Evolutionary conservation across 2,329 filamentous ascomycete species (phyloP).

Genomic region (Aspergillus persii): DNA sequence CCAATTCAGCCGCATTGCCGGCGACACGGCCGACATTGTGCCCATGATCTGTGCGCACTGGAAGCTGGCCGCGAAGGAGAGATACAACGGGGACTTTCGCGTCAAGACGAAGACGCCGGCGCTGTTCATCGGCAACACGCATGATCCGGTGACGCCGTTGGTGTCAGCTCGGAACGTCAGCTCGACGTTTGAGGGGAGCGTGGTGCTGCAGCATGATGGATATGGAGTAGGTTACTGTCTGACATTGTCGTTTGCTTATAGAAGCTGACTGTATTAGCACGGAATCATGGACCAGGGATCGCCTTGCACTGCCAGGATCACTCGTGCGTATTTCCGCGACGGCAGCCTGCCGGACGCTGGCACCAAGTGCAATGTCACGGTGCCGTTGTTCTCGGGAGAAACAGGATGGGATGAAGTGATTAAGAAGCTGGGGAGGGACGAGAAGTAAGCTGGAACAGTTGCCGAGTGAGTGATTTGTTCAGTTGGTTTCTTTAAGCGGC

Average conservation of each 20-base stretch:
- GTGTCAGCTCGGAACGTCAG: conserved; percentile 23
- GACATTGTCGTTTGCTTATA: too few species aligned
- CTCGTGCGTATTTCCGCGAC: conserved; percentile 3
- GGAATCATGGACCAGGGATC: not conserved
- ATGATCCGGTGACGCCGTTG: conserved; percentile 26
- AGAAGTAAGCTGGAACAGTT: not conserved
- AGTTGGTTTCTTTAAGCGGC: too few species aligned
- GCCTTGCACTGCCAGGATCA: not conserved
- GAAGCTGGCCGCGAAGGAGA: conserved; percentile 22
- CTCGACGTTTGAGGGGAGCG: conserved; percentile 22
- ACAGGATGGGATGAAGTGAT: not conserved
- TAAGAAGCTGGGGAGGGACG: not conserved
- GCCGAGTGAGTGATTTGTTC: too few species aligned
- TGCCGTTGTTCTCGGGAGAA: not conserved
- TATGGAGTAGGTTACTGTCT: conserved; percentile 13
- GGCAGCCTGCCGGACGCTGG: not conserved
- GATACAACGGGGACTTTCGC: conserved; percentile 24
- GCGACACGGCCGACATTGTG: conserved; percentile 6
- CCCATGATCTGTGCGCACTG: conserved; percentile 16
- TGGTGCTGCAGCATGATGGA: conserved; percentile 23
- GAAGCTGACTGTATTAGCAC: not conserved
- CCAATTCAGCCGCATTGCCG: not conserved
- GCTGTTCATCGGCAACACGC: conserved; percentile 25
- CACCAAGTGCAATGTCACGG: not conserved
- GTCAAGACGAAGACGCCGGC: conserved; percentile 24